phyloP scores from a whole-genome alignment of 257 asterid genomes.

The Lycium barbarum region DNA sequence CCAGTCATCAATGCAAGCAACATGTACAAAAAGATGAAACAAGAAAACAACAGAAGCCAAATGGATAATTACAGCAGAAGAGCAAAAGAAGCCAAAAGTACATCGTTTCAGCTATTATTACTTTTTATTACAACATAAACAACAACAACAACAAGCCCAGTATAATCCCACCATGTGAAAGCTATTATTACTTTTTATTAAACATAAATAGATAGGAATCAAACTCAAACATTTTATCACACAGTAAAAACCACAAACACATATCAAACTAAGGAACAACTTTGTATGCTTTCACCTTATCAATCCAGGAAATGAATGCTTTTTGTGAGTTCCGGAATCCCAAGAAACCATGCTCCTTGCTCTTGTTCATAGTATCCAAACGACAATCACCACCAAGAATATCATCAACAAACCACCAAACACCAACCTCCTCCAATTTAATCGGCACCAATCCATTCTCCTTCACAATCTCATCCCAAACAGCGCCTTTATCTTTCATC shows the following conservation, averaged over 20 bases:
- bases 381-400: conserved; percentile 29
- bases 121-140: too few species aligned
- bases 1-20: background rate
- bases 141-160: too few species aligned
- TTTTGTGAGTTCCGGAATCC: conserved; percentile 90
- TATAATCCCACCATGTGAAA: too few species aligned
- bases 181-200: too few species aligned
- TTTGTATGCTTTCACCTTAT: conserved; percentile 77
- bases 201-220: background rate
- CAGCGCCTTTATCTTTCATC: conserved; percentile 81
- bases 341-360: conserved; percentile 92
- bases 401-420: conserved; percentile 81
- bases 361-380: conserved; percentile 90
- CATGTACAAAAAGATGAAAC: conserved; percentile 8
- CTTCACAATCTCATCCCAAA: conserved; percentile 86
- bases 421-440: conserved; percentile 75
- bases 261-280: conserved; percentile 62
- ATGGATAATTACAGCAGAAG: conserved; percentile 25
- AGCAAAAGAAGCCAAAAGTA: conserved; percentile 16
- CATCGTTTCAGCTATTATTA: too few species aligned
- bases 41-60: conserved; percentile 21
- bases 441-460: conserved; percentile 64
- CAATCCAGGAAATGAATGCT: conserved; percentile 81
- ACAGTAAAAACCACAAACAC: background rate
- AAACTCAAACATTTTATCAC: background rate